phyloP scores from a whole-genome alignment of 1,139 yeast species.

The Groenewaldozyma auringiensis region DNA sequence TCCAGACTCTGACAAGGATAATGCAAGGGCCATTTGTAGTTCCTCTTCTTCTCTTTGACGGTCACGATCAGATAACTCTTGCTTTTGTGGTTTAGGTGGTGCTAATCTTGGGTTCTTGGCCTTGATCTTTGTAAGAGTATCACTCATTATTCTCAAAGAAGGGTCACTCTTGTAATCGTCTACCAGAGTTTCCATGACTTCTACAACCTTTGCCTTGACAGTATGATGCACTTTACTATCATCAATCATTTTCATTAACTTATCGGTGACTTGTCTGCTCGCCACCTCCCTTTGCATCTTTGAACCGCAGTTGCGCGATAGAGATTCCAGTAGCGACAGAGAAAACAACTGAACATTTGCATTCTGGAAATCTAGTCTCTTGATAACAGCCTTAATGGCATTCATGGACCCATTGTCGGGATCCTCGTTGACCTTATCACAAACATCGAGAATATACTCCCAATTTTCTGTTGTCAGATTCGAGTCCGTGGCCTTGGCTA shows the following conservation, averaged over 20 bases:
- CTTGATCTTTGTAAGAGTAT: conserved; percentile 39
- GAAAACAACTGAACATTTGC: conserved; percentile 77
- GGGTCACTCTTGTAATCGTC: conserved; percentile 60
- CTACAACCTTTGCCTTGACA: conserved; percentile 59
- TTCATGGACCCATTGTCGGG: conserved; percentile 57
- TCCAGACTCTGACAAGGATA: conserved; percentile 57
- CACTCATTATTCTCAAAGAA: conserved; percentile 59
- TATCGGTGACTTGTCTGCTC: conserved; percentile 54
- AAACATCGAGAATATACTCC: conserved; percentile 73
- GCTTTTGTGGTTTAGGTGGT: conserved; percentile 59
- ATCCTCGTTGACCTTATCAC: conserved; percentile 67
- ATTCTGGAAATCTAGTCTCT: conserved; percentile 52
- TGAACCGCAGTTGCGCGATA: conserved; percentile 93
- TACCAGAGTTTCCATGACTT: conserved; percentile 58
- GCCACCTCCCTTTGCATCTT: conserved; percentile 78
- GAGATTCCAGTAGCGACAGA: conserved; percentile 59
- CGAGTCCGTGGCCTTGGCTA: conserved; percentile 70
- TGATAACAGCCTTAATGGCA: conserved; percentile 45
- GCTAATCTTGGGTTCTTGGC: conserved; percentile 29
- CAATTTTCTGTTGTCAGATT: conserved; percentile 80
- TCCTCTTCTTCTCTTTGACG: conserved; percentile 68
- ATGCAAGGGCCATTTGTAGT: conserved; percentile 63
- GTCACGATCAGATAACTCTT: conserved; percentile 42
- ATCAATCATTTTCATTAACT: conserved; percentile 47
- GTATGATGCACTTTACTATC: conserved; percentile 55